phyloP scores from a whole-genome alignment of 192 early-diverging fungal genomes.

The Geranomyces michiganensis region DNA sequence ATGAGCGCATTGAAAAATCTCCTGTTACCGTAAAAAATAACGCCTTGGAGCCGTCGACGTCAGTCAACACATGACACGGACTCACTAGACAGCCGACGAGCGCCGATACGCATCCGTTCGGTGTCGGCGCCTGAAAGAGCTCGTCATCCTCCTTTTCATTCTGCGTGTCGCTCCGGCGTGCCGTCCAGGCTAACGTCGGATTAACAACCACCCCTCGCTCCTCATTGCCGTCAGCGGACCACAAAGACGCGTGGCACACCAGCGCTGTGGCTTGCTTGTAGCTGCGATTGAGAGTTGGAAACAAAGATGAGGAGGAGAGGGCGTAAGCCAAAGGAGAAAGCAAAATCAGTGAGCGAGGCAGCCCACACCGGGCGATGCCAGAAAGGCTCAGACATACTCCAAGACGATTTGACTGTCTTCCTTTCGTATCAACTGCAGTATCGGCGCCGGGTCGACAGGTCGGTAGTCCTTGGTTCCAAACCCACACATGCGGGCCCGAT shows the following conservation, averaged over 20 bases:
- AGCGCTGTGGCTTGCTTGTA: slow-evolving; percentile 23
- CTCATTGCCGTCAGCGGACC: slow-evolving; percentile 40
- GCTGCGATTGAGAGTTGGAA: neutral
- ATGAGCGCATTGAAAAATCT: neutral
- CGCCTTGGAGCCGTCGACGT: slow-evolving; percentile 6
- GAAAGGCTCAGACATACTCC: slow-evolving; percentile 6
- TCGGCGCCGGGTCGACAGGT: slow-evolving; percentile 43
- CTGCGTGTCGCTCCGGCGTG: neutral
- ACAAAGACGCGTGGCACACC: slow-evolving; percentile 46
- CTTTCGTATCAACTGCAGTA: slow-evolving; percentile 36
- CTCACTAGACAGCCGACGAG: slow-evolving; percentile 19
- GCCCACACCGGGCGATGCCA: too few relatives aligned
- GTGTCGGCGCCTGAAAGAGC: neutral
- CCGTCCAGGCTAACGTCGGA: neutral
- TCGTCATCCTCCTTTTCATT: too few relatives aligned
- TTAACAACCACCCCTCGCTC: slow-evolving; percentile 25
- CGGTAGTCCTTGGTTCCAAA: slow-evolving; percentile 43
- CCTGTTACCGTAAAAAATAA: slow-evolving; percentile 11
- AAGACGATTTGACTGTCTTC: slow-evolving; percentile 14
- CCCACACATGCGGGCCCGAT: slow-evolving; percentile 49
- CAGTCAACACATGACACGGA: slow-evolving; percentile 17
- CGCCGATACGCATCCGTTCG: slow-evolving; percentile 9
- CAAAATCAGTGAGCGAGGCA: neutral
- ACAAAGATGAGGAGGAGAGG: too few relatives aligned
- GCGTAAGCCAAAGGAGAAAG: neutral